A percentile compares a stretch with the other conserved stretches of the same genome.
These are phyloP conservation scores for Solanum arcanum DNA, from an alignment of 257 asterid species.

Conservation along the genomic window DNA sequence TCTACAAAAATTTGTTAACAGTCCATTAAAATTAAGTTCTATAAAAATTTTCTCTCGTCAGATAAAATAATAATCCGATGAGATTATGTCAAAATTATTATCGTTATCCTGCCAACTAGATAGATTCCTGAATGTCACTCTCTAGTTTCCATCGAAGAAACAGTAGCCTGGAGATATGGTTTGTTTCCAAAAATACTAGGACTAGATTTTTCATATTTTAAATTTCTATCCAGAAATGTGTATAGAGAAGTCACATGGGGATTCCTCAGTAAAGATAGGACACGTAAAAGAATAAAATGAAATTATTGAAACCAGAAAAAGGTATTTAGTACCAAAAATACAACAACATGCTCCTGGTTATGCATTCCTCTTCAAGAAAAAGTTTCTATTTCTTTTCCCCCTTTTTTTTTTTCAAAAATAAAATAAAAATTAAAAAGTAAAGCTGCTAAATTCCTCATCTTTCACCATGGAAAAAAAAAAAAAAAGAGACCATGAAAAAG, in stretches of 20 bases:
- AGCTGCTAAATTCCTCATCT: not conserved
- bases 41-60: not conserved
- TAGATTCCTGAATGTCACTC: not conserved
- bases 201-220: not conserved
- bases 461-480: not conserved
- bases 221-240: not conserved
- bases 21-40: not conserved
- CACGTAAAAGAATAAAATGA: not conserved
- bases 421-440: not conserved
- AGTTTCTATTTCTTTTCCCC: not conserved
- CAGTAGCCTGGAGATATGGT: not conserved
- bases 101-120: not conserved
- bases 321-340: not conserved
- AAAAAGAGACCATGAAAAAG: not conserved
- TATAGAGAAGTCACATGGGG: not conserved
- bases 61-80: not conserved
- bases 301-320: not conserved
- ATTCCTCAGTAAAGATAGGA: not conserved
- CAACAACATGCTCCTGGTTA: not conserved
- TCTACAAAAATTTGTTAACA: too few species aligned
- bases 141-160: conserved; percentile 1
- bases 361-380: not conserved
- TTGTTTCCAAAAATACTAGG: not conserved
- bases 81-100: not conserved
- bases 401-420: not conserved